A percentile compares a stretch with the other conserved stretches of the same genome.
Evolutionary conservation across 139 green algal genomes (phyloP).

Genomic region (Asterochloris erici): DNA sequence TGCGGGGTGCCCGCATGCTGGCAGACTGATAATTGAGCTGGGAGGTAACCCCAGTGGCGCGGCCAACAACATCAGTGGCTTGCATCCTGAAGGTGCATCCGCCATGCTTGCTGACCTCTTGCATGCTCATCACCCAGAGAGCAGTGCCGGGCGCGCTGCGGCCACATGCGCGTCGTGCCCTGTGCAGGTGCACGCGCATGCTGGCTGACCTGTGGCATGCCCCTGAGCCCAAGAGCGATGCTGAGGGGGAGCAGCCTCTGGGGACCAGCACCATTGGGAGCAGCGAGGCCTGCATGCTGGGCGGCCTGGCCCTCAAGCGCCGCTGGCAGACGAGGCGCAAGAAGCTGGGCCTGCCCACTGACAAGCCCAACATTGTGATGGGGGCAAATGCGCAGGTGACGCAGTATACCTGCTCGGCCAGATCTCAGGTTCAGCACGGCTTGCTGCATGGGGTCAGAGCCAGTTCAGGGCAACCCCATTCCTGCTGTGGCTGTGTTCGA

Average conservation of each 20-base stretch:
- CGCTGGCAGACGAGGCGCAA: constrained; percentile 48
- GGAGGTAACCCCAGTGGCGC: no score
- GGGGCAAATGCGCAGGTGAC: constrained; percentile 12
- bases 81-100: no score
- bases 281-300: constrained; percentile 70
- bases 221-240: constrained; percentile 5
- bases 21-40: neutral
- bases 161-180: no score
- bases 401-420: neutral
- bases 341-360: constrained; percentile 30
- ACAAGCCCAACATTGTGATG: constrained; percentile 62
- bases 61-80: no score
- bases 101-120: no score
- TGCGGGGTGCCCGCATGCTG: constrained; percentile 34
- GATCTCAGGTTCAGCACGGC: neutral
- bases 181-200: constrained; percentile 6
- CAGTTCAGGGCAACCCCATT: no score
- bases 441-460: no score
- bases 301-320: constrained; percentile 59
- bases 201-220: constrained; percentile 51
- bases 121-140: no score
- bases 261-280: constrained; percentile 53
- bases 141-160: no score
- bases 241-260: constrained; percentile 19
- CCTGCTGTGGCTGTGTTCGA: no score